Percentiles rank a stretch among this genome's conserved stretches.
Evolutionary conservation across 2,329 filamentous ascomycete genomes (phyloP).

Genomic region (Phialophora expanda): DNA sequence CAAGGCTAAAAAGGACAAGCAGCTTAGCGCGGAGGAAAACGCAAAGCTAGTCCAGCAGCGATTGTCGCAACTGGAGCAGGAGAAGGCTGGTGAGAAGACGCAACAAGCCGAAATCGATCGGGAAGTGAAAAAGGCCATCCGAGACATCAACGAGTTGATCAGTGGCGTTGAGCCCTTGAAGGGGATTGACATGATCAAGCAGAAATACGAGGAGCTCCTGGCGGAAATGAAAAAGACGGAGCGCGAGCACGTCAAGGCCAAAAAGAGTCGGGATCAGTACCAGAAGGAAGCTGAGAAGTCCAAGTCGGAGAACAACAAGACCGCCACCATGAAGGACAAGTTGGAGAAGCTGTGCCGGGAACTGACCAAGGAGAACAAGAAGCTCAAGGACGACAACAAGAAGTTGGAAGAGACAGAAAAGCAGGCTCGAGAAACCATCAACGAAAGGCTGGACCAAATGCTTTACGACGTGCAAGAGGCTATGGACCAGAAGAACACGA

Average conservation of each 20-base stretch:
- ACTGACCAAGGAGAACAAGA: conserved; percentile 95
- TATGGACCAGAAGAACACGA: conserved; percentile 83
- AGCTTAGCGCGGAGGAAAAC: conserved; percentile 82
- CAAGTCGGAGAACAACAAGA: conserved; percentile 86
- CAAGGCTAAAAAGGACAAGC: conserved; percentile 77
- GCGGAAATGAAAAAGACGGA: conserved; percentile 95
- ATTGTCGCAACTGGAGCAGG: conserved; percentile 92
- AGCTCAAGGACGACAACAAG: conserved; percentile 97
- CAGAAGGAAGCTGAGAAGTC: conserved; percentile 96
- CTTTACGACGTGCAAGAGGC: conserved; percentile 85
- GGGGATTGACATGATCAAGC: conserved; percentile 87
- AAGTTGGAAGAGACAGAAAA: conserved; percentile 85
- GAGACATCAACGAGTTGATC: conserved; percentile 85
- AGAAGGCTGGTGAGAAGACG: conserved; percentile 91
- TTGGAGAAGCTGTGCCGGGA: conserved; percentile 94
- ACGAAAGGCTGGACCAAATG: conserved; percentile 80
- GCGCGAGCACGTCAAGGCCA: conserved; percentile 91
- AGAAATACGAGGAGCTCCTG: conserved; percentile 87
- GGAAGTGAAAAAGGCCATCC: conserved; percentile 90
- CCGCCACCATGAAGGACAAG: conserved; percentile 90
- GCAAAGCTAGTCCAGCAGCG: conserved; percentile 90
- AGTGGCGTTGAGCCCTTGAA: conserved; percentile 87
- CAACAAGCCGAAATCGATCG: conserved; percentile 96
- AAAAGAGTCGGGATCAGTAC: conserved; percentile 89
- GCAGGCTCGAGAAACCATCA: conserved; percentile 79